Base-by-base conservation (phyloP, 2,329 filamentous ascomycete species). In the Periconia digitata region DNA sequence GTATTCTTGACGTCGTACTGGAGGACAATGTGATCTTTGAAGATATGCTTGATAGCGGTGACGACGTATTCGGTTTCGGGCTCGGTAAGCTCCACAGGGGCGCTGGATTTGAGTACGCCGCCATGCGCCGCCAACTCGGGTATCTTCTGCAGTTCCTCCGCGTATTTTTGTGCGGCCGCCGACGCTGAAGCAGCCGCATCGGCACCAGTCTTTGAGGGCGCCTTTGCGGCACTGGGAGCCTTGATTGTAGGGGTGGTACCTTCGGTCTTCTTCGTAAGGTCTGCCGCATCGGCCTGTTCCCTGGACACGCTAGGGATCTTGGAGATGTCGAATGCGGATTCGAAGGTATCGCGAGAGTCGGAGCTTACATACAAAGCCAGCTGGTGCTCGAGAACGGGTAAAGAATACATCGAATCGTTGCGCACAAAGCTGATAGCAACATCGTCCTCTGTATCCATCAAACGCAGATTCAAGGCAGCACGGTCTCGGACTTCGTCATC, bases 1-100 rank as follows among this genome's bases (percentile, higher is more conserved):
- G 94, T 99, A 78, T 99, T 99, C 81, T 95, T 97, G 72, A 99
- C 85, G 69, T 97, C 90, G 72, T 94, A 99, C 69, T 99, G 94
- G 46, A 99, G 77, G 27, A 99, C 92, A 66, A 99, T 79, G 67
- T 97, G 90, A 70, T 96, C 90, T 76, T 95, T 95, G 85, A 96
- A 99, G 64, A 99, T 85, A 70, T 99, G 94, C 79, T 99, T 99
- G 73, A 96, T 83, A 18, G 94, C 86, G 29, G 83, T 85, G 51
- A 99, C 94, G 43, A 96, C 91, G 63, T 99, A 99, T 73, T 99
- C 94, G 17, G 92, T 97, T 75, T 97, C 94, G 44, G 90, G 90
- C 72, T 99, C 94, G 16, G 94, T 97, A 54, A 99, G 85, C 73
- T 96, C 92, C 58, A 95, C 84, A 42, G 88, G 76, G 21, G 84